Evolutionary conservation across 768 basidiomycete species (phyloP), one percentile per base, ranked within the genome.

Genomic region (Russula sp.): DNA sequence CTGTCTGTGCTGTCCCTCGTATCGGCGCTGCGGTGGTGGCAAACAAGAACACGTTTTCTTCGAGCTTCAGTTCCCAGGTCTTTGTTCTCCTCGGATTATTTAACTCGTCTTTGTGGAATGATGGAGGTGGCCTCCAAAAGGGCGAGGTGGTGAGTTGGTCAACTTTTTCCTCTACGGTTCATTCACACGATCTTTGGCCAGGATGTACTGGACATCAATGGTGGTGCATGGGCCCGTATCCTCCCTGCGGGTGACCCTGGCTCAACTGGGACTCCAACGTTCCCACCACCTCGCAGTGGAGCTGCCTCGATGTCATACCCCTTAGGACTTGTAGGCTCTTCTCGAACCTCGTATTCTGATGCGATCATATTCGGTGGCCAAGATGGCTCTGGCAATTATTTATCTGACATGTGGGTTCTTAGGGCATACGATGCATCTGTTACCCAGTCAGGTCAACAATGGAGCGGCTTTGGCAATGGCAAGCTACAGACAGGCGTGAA

Each of bases 341-440:
- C 78, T 42, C 77, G 81, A 25, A 70, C 68, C 25, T 67, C 67
- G 20, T 81, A 79, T 20, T 77, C 87, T 29, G 90, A 93, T 69
- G 86, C 83, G 18, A 79, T 93, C 48, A 82, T 92, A 10, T 93
- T 90, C 65, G 90, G 90, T 38, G 90, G 90, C 43, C 80, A 80
- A 66, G 88, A 90, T 69, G 75, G 77, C 47, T 70, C 75, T 58
- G 90, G 90, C 14, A 81, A 76, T 29, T 85, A 88, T 69, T 76
- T 90, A 4, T 80, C 83, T 43, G 90, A 93, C 59, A 69, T 93
- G 11, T 93, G 90, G 90, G 70, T 93, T 8, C 76, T 93, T 63
- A 77, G 90, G 56, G 81, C 87, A 5, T 92, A 91, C 71, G 77
- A 79, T 63, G 85, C 78, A n/a, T 72, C 78, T 36, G 69, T 88